These are phyloP conservation scores for Cyclotella sp. DNA, from an alignment of 108 stramenopile genomes.

Conservation along the genomic window DNA sequence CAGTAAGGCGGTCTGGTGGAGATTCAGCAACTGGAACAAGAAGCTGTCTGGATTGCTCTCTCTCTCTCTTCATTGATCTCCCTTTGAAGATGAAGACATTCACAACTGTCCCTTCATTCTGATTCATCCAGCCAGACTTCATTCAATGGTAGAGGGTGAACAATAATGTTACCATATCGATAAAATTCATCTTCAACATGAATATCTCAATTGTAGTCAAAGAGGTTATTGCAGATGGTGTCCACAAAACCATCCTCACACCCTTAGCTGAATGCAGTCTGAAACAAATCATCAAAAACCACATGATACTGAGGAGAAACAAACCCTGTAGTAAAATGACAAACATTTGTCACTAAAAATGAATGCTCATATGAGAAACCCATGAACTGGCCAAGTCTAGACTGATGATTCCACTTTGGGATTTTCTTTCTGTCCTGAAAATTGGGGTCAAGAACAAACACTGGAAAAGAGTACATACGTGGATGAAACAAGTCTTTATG, in stretches of 20 bases:
- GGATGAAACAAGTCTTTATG: constrained; percentile 8
- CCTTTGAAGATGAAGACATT: neutral
- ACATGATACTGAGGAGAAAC: constrained; percentile 59
- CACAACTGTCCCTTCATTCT: neutral
- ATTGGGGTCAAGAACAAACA: constrained; percentile 43
- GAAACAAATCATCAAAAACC: constrained; percentile 55
- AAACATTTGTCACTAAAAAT: constrained; percentile 26
- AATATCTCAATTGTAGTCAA: neutral
- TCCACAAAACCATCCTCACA: neutral
- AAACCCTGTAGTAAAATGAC: constrained; percentile 31
- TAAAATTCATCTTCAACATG: constrained; percentile 1
- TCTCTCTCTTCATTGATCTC: neutral
- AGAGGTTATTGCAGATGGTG: neutral
- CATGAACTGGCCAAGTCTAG: constrained; percentile 41
- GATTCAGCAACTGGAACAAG: too few relatives aligned
- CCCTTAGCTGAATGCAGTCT: constrained; percentile 24
- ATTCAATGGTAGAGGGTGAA: neutral
- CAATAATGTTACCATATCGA: neutral
- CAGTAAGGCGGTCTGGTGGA: too few relatives aligned
- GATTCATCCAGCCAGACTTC: constrained; percentile 5
- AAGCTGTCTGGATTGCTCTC: too few relatives aligned
- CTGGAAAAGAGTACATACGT: constrained; percentile 45
- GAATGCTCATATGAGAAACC: constrained; percentile 43
- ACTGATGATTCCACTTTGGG: constrained; percentile 46
- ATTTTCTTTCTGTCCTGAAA: constrained; percentile 52